phyloP scores from a whole-genome alignment of 2,329 filamentous ascomycete species.

The Sporothrix protearum region DNA sequence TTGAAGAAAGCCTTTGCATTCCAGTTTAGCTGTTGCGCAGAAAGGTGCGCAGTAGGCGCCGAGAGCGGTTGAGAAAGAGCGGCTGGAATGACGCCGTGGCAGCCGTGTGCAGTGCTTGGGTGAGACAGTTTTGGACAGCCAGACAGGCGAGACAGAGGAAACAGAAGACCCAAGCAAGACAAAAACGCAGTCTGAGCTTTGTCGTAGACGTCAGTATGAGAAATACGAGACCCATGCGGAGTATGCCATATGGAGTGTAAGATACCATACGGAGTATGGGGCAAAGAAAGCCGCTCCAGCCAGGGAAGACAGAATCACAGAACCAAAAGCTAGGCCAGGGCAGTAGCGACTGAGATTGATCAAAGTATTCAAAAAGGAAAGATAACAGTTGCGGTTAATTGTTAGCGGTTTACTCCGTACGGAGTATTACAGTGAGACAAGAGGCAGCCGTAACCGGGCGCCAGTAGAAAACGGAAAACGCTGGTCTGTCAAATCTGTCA shows the following conservation, averaged over 20 bases:
- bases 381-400: not conserved
- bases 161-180: not conserved
- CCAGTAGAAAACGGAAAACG: not conserved
- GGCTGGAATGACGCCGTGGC: constrained; percentile 13
- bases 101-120: not conserved
- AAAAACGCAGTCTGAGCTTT: not conserved
- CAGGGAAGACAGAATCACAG: not conserved
- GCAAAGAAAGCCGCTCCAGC: not conserved
- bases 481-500: constrained; percentile 5
- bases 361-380: too few relatives aligned
- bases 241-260: too few relatives aligned
- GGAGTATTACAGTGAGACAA: not conserved
- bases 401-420: too few relatives aligned
- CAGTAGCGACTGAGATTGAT: not conserved
- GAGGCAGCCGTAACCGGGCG: not conserved
- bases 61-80: not conserved
- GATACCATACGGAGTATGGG: too few relatives aligned
- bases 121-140: not conserved
- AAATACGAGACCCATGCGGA: constrained; percentile 21
- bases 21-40: not conserved
- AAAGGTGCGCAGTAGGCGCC: not conserved
- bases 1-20: not conserved
- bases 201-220: constrained; percentile 17
- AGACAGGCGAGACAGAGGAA: not conserved
- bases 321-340: not conserved